phyloP scores from a whole-genome alignment of 768 basidiomycete genomes.

The Suillus discolor region DNA sequence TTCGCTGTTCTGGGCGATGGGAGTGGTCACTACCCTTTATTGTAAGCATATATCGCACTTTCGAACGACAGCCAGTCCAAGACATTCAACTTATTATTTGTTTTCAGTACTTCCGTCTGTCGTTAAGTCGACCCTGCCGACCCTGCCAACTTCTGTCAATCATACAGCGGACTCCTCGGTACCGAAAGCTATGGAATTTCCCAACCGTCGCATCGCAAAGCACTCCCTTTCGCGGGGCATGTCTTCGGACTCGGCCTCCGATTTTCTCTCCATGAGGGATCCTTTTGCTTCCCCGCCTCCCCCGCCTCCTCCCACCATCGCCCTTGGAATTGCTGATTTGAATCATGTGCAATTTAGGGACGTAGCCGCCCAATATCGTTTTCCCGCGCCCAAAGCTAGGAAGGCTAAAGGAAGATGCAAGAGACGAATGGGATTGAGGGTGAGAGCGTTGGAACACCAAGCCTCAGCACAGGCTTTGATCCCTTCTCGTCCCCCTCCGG shows the following conservation, averaged over 20 bases:
- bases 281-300: conserved; percentile 34
- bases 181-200: neutral
- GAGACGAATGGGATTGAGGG: conserved; percentile 18
- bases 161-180: neutral
- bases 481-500: conserved; percentile 19
- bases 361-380: conserved; percentile 33
- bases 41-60: conserved; percentile 17
- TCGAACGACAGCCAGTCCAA: neutral
- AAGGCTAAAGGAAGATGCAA: conserved; percentile 24
- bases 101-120: conserved; percentile 1
- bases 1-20: conserved; percentile 27
- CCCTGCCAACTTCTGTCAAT: neutral
- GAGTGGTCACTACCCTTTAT: conserved; percentile 21
- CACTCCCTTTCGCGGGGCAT: conserved; percentile 22
- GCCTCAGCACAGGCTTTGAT: conserved; percentile 28
- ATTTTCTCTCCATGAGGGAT: conserved; percentile 37
- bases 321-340: conserved; percentile 28
- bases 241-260: conserved; percentile 28
- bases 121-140: neutral
- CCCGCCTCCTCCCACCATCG: conserved; percentile 28
- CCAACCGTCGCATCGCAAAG: conserved; percentile 16
- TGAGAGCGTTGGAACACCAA: conserved; percentile 27
- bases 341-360: conserved; percentile 27
- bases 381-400: conserved; percentile 34
- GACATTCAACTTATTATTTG: neutral